A percentile compares a stretch with the other conserved stretches of the same genome.
Conservation (phyloP, 2,329 filamentous ascomycete species). For the Sporothrix globosa region DNA sequence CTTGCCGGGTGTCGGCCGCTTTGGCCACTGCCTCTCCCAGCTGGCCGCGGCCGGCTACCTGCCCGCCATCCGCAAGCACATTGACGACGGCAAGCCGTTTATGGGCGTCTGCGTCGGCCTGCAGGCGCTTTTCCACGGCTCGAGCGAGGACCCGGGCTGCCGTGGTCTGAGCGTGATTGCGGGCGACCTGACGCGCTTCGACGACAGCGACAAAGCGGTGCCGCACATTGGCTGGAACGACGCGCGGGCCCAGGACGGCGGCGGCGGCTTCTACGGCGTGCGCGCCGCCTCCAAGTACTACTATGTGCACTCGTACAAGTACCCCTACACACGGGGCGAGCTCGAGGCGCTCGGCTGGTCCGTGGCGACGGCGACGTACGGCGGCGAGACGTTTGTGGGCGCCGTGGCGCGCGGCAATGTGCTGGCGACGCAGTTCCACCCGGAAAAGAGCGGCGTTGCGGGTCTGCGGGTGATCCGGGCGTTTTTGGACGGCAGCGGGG, state of each 20-base stretch:
- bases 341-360: slow-evolving; percentile 85
- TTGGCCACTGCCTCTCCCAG: slow-evolving; percentile 90
- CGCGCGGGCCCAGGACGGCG: slow-evolving; percentile 52
- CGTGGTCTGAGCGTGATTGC: slow-evolving; percentile 77
- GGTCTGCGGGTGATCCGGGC: slow-evolving; percentile 82
- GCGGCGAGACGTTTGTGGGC: slow-evolving; percentile 85
- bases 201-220: slow-evolving; percentile 80
- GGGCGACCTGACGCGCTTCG: slow-evolving; percentile 72
- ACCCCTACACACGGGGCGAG: slow-evolving; percentile 71
- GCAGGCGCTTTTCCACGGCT: slow-evolving; percentile 86
- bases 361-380: slow-evolving; percentile 88
- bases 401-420: slow-evolving; percentile 85
- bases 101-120: slow-evolving; percentile 97
- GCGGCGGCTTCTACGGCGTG: slow-evolving; percentile 69
- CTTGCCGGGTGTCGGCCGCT: slow-evolving; percentile 94
- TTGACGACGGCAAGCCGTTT: slow-evolving; percentile 90
- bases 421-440: slow-evolving; percentile 94
- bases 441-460: slow-evolving; percentile 92
- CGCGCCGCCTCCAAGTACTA: slow-evolving; percentile 90
- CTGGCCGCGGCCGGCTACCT: slow-evolving; percentile 81
- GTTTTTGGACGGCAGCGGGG: slow-evolving; percentile 75
- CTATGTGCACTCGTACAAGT: slow-evolving; percentile 95
- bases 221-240: slow-evolving; percentile 99
- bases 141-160: slow-evolving; percentile 73
- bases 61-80: slow-evolving; percentile 79